Evolutionary conservation across 176 grass and related monocot genomes (phyloP), one percentile per base, ranked within the genome.

Genomic region (Lolium multiflorum): DNA sequence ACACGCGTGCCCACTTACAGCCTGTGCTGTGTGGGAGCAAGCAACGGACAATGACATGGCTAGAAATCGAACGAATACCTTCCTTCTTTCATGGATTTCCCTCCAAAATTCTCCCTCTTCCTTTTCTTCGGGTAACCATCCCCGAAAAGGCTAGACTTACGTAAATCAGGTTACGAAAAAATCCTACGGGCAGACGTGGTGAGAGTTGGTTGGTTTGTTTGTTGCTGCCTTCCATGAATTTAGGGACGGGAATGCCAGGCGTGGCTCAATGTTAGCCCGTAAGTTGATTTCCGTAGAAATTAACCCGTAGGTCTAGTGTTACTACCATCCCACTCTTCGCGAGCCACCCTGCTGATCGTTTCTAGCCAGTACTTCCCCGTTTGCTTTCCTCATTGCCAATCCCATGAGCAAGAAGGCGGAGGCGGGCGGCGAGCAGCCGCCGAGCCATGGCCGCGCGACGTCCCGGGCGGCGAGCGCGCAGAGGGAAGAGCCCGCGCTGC

Each of bases 11-110:
- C 31, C 31, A 35, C 31, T 35, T 35, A 35, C 31, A 35, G 31
- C 31, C 5, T 3, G 35, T 69, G 31, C 31, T 35, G 35, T 41
- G 43, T 26, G 24, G 25, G 22, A 63, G 60, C 60, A 63, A 66
- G 63, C 63, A 37, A 66, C 12, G 4, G 11, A 37, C 64, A 76
- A 88, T 91, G 86, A 6, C 63, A 35, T 4, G 44, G 82, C 85
- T 48, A 88, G 55, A 88, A 62, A 91, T 85, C 78, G 38, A 84
- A 85, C 0, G 82, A 35, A 91, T 91, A 85, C 90, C 90, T 92
- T 92, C 80, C 91, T 92, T 87, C 49, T 43, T 20, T 66, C n/a
- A 48, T n/a, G n/a, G n/a, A n/a, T 74, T 86, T 79, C 60, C 79
- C 80, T 80, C 49, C 66, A 89, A 83, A 86, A 86, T 87, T 86